Evolutionary conservation across 331 rosid species (phyloP).

Genomic region (Quercus lobata): DNA sequence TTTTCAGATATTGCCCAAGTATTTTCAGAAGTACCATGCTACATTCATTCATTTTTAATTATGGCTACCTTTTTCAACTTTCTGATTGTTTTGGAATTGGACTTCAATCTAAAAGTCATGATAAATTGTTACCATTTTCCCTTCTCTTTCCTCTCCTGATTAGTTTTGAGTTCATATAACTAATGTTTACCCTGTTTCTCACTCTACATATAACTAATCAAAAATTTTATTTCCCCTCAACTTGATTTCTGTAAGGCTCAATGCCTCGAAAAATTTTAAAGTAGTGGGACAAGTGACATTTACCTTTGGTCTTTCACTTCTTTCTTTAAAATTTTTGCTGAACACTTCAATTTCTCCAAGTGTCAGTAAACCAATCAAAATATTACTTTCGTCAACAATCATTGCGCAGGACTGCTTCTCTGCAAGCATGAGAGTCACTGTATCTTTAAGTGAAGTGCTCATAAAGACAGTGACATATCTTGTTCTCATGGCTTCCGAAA

Average conservation of each 20-base stretch:
- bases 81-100: background rate
- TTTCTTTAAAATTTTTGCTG: conserved; percentile 45
- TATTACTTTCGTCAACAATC: conserved; percentile 57
- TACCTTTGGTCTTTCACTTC: conserved; percentile 65
- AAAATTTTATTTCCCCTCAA: background rate
- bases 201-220: conserved; percentile 3
- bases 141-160: conserved; percentile 4
- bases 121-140: background rate
- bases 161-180: background rate
- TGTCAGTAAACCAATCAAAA: conserved; percentile 71
- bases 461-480: conserved; percentile 59
- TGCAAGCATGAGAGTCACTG: conserved; percentile 72
- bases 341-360: conserved; percentile 69
- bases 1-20: conserved; percentile 15
- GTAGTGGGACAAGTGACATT: background rate
- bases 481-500: conserved; percentile 90
- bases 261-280: background rate
- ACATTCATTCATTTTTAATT: background rate
- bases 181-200: background rate
- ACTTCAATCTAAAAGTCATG: background rate
- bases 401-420: conserved; percentile 90
- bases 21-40: background rate
- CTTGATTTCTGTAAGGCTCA: background rate
- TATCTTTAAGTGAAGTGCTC: conserved; percentile 63
- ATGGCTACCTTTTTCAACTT: background rate